Evolutionary conservation across 1,284 basidiomycete species (phyloP), one percentile per base, ranked within the genome.

Genomic region (Pholiota adiposa): DNA sequence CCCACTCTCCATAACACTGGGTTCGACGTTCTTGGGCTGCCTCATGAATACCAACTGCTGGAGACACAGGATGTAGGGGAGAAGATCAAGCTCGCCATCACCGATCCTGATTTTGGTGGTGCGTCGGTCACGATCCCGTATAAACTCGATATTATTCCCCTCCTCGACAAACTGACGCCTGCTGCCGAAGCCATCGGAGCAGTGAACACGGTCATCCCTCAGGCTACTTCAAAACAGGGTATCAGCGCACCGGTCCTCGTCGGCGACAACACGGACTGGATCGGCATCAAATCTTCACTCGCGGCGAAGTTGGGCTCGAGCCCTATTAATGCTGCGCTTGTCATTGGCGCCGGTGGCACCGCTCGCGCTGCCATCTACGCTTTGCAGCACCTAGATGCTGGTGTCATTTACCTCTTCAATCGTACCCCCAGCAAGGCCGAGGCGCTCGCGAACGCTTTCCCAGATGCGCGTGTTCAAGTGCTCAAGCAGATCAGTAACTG

Each of bases 81-180:
- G 18, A 80, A 84, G 52, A 81, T 97, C 63, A 83, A 84, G 66
- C 76, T 81, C 0, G 80, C 88, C 1, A 78, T 98, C 14, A 74
- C 80, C 0, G 79, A 85, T 7, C 80, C 86, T 0, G 85, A 89
- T 56, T 99, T 98, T 75, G 97, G 97, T 16, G 97, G 97, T 3
- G 96, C 96, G 6, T 95, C 93, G 5, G 95, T 98, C 23, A 99
- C 97, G 4, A 97, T 97, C 63, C 96, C 96, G 2, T 89, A 90
- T 80, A 98, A 98, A 76, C 78, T 96, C 43, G 90, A 94, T 60
- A 83, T 97, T 64, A 93, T 97, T 51, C 84, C 89, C 1, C 78
- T 92, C 12, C 83, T 98, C 36, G 88, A 94, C 66, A 76, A 79
- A 44, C 77, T 97, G 36, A 92, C 94, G 0, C 84, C 87, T 2